Percentiles rank a stretch among this genome's conserved stretches.
phyloP scores from a whole-genome alignment of 2,329 filamentous ascomycete genomes.

The Penicillium sp. region DNA sequence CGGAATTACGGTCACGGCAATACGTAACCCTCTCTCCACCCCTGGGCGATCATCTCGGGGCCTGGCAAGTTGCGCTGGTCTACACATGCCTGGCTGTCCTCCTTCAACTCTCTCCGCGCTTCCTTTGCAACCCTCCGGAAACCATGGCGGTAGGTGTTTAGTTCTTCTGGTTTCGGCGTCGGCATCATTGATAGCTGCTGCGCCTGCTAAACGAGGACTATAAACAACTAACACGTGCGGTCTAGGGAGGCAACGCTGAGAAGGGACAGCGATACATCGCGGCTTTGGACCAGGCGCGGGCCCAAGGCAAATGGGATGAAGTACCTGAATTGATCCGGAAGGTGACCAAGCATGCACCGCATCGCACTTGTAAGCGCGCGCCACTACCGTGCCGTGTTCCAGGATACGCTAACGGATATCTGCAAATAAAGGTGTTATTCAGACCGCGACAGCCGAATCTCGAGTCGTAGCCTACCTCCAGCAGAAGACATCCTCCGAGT shows the following conservation, averaged over 20 bases:
- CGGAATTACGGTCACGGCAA: constrained; percentile 33
- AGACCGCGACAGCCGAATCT: constrained; percentile 72
- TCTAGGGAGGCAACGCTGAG: constrained; percentile 60
- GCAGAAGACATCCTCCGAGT: constrained; percentile 38
- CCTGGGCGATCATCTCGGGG: constrained; percentile 36
- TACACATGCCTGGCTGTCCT: constrained; percentile 22
- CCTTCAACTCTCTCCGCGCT: constrained; percentile 24
- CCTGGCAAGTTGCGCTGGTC: constrained; percentile 20
- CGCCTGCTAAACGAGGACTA: background rate
- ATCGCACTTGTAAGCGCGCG: constrained; percentile 72
- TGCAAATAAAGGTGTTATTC: constrained; percentile 64
- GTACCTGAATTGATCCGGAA: constrained; percentile 91
- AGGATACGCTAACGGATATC: constrained; percentile 29
- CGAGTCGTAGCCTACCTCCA: constrained; percentile 64
- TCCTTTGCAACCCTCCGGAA: constrained; percentile 23
- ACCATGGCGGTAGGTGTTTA: constrained; percentile 33
- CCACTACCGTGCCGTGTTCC: constrained; percentile 18
- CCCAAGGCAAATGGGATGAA: constrained; percentile 83
- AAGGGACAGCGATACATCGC: constrained; percentile 85
- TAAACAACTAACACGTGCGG: constrained; percentile 28
- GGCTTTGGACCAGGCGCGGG: constrained; percentile 83
- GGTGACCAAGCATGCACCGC: constrained; percentile 89
- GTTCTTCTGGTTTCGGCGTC: background rate
- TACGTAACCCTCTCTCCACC: constrained; percentile 29
- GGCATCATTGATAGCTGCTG: background rate